Evolutionary conservation across 177 flowering plant species (phyloP), one percentile per base, ranked within the genome.

Genomic region (Telopea speciosissima): DNA sequence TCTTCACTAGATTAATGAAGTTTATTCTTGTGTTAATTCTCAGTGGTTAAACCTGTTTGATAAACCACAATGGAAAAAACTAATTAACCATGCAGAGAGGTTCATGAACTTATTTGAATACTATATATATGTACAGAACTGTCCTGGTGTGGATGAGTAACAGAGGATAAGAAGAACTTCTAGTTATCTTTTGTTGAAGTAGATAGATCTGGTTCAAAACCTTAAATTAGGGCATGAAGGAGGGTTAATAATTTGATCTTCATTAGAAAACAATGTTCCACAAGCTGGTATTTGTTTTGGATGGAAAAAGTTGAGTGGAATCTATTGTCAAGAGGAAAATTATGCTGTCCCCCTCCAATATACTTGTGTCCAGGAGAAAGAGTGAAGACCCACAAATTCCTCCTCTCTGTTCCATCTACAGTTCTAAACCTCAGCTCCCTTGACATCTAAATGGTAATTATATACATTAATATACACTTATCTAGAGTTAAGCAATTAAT

Each of bases 31-130:
- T 26, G 11, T 58, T 66, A 63, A 42, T 75, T 58, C 23, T 65
- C 52, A 73, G 76, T 73, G 74, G 76, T 76, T 67, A 67, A 77
- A 67, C 65, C 59, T 77, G 70, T 77, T 71, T 69, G 45, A 67
- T 73, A 67, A 16, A 61, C 9, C 19, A 56, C 49, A 59, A 33
- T 28, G 24, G 2, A 33, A 65, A 12, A 7, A 21, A n/a, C n/a
- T n/a, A n/a, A n/a, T n/a, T 33, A 9, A 23, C 24, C 24, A 40
- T 66, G n/a, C 54, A n/a, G n/a, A n/a, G n/a, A 58, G 23, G 5
- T 58, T n/a, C 61, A 58, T 58, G 22, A 58, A 58, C 25, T 1
- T 25, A 24, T 22, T 36, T 16, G 26, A 72, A 63, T 33, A 67
- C 69, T 63, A 68, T 36, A 5, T 36, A 42, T 24, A 69, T 61